phyloP scores from a whole-genome alignment of 2,329 filamentous ascomycete species.

The Ceratocystis smalleyi region DNA sequence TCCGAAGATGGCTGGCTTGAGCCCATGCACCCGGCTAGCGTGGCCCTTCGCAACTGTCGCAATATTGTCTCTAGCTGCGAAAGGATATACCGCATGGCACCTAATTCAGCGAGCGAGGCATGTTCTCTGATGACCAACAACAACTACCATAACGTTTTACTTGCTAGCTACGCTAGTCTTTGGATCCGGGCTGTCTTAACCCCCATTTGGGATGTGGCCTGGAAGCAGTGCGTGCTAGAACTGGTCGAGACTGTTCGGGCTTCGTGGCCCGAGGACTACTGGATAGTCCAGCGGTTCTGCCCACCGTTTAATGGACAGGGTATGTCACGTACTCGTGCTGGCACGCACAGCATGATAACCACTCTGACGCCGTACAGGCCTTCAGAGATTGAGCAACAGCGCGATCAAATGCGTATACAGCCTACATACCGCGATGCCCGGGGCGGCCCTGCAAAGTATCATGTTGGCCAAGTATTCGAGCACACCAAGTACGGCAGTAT shows the following conservation, averaged over 20 bases:
- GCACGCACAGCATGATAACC: conserved; percentile 18
- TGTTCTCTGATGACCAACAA: not conserved
- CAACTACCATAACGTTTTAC: conserved; percentile 8
- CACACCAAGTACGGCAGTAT: conserved; percentile 68
- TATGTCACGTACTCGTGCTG: not conserved
- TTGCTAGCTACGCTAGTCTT: conserved; percentile 8
- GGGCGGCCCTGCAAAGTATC: conserved; percentile 29
- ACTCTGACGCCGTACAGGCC: conserved; percentile 17
- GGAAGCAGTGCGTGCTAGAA: not conserved
- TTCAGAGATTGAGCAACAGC: conserved; percentile 25
- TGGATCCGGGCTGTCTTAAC: conserved; percentile 10
- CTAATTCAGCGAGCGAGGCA: not conserved
- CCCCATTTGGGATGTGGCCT: conserved; percentile 7
- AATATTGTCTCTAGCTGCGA: conserved; percentile 15
- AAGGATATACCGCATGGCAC: conserved; percentile 13
- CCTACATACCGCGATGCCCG: not conserved
- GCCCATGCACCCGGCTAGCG: conserved; percentile 47
- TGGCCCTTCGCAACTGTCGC: conserved; percentile 54
- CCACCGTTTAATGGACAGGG: not conserved
- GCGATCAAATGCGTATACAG: conserved; percentile 28
- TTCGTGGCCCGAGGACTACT: conserved; percentile 14
- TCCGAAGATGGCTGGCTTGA: conserved; percentile 39
- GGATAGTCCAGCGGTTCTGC: conserved; percentile 15
- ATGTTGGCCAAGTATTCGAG: conserved; percentile 68
- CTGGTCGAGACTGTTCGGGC: not conserved